A percentile compares a stretch with the other conserved stretches of the same genome.
phyloP scores from a whole-genome alignment of 179 eudicot genomes.

The Sideroxylon spinosum region DNA sequence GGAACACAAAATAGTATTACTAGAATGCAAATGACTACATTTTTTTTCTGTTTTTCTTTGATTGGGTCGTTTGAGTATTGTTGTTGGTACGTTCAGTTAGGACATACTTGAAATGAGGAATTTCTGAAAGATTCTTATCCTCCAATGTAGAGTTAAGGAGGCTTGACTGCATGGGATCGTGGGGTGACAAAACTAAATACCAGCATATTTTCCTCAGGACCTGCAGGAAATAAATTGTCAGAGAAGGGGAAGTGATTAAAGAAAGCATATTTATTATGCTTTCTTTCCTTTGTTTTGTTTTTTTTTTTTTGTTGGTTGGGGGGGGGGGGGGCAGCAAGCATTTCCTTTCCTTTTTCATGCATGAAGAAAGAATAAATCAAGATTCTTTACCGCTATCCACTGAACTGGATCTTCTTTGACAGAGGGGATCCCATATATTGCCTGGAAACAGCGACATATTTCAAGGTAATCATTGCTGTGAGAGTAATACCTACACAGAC shows the following conservation, averaged over 20 bases:
- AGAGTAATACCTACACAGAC: slow-evolving; percentile 54
- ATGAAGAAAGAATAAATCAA: not conserved
- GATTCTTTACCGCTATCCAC: slow-evolving; percentile 69
- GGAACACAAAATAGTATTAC: not conserved
- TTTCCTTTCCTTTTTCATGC: not conserved
- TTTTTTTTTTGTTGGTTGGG: slow-evolving; percentile 30
- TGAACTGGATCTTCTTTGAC: slow-evolving; percentile 64
- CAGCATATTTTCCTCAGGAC: slow-evolving; percentile 91
- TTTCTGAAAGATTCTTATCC: slow-evolving; percentile 88
- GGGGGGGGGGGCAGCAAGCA: not conserved
- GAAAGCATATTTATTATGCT: slow-evolving; percentile 75
- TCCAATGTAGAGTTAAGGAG: slow-evolving; percentile 90
- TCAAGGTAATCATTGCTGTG: slow-evolving; percentile 92
- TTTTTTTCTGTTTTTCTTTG: slow-evolving; percentile 40
- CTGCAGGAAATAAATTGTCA: slow-evolving; percentile 36
- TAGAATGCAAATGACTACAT: not conserved
- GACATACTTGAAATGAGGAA: slow-evolving; percentile 69
- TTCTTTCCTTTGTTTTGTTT: slow-evolving; percentile 76
- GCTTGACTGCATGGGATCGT: slow-evolving; percentile 98
- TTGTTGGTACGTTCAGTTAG: not conserved
- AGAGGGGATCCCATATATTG: slow-evolving; percentile 84
- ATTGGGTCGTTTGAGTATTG: not conserved
- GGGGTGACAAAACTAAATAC: slow-evolving; percentile 85
- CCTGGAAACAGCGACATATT: slow-evolving; percentile 81
- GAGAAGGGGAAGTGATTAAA: slow-evolving; percentile 32